A percentile compares a stretch with the other conserved stretches of the same genome.
These are phyloP conservation scores for Choanephora cucurbitarum DNA, from an alignment of 371 early-diverging fungal species.

Conservation along the genomic window DNA sequence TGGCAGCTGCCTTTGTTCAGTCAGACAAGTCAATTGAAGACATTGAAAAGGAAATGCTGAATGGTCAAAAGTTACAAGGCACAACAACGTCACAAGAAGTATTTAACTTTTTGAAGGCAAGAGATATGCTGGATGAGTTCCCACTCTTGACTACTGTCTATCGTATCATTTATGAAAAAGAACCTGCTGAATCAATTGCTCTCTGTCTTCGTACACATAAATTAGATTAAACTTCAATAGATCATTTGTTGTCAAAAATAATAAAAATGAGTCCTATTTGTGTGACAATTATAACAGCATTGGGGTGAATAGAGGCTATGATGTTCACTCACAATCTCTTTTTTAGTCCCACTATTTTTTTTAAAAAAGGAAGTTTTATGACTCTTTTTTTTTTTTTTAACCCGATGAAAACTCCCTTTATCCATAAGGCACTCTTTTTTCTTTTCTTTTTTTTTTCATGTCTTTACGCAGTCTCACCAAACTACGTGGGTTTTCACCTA, in stretches of 20 bases:
- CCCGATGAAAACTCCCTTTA: no score
- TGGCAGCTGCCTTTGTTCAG: slow-evolving; percentile 86
- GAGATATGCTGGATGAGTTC: slow-evolving; percentile 66
- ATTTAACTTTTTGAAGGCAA: slow-evolving; percentile 69
- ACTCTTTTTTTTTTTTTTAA: no score
- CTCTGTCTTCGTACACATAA: slow-evolving; percentile 21
- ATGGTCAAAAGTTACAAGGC: slow-evolving; percentile 98
- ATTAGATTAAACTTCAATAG: no score
- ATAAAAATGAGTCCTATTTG: no score
- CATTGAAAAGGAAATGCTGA: slow-evolving; percentile 90
- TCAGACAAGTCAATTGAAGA: slow-evolving; percentile 88
- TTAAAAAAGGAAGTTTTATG: no score
- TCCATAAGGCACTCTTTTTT: no score
- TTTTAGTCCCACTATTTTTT: no score
- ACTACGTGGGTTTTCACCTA: background rate
- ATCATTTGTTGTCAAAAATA: no score
- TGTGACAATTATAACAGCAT: no score
- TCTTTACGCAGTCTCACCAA: background rate
- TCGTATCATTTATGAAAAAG: slow-evolving; percentile 77
- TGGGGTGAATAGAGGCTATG: no score
- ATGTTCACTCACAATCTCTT: no score
- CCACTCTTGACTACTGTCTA: slow-evolving; percentile 90
- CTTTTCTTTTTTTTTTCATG: background rate
- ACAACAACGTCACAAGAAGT: slow-evolving; percentile 92
- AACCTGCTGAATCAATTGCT: slow-evolving; percentile 38